Evolutionary conservation across 2,329 filamentous ascomycete genomes (phyloP).

Genomic region (Aureobasidium mangrovei): DNA sequence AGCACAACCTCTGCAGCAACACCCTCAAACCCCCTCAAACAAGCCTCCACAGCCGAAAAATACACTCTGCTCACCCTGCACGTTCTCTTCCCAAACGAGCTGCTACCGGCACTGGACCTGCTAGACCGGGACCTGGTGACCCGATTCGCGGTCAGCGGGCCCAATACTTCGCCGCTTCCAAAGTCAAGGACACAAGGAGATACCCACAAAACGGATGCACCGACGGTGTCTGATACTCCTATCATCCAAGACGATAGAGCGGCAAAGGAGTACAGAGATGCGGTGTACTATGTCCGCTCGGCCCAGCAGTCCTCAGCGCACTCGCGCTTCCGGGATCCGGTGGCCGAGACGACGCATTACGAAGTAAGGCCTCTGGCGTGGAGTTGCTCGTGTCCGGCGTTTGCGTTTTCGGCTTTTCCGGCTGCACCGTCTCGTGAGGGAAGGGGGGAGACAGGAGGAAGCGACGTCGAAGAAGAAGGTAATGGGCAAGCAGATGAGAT

Average conservation of each 20-base stretch:
- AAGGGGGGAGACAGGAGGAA: background rate
- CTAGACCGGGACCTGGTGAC: slow-evolving; percentile 69
- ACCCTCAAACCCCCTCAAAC: slow-evolving; percentile 35
- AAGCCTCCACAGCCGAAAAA: slow-evolving; percentile 23
- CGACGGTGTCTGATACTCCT: background rate
- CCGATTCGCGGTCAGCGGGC: slow-evolving; percentile 29
- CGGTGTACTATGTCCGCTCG: slow-evolving; percentile 56
- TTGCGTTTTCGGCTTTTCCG: slow-evolving; percentile 63
- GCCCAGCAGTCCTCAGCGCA: slow-evolving; percentile 31
- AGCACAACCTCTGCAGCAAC: slow-evolving; percentile 18
- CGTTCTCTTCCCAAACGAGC: slow-evolving; percentile 69
- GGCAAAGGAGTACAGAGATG: slow-evolving; percentile 16
- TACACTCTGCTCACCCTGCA: slow-evolving; percentile 68
- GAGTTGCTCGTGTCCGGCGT: slow-evolving; percentile 85
- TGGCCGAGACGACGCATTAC: slow-evolving; percentile 46
- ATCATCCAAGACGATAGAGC: background rate
- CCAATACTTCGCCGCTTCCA: background rate
- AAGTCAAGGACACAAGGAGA: background rate
- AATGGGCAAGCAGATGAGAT: slow-evolving; percentile 5
- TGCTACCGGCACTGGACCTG: slow-evolving; percentile 80
- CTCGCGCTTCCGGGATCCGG: slow-evolving; percentile 15
- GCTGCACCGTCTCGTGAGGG: slow-evolving; percentile 15
- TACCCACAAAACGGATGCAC: too few relatives aligned
- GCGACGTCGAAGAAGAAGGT: slow-evolving; percentile 1
- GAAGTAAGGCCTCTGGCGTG: slow-evolving; percentile 66